These are phyloP conservation scores for Komagataella ulmi DNA, from an alignment of 805 yeast genomes.

Conservation along the genomic window DNA sequence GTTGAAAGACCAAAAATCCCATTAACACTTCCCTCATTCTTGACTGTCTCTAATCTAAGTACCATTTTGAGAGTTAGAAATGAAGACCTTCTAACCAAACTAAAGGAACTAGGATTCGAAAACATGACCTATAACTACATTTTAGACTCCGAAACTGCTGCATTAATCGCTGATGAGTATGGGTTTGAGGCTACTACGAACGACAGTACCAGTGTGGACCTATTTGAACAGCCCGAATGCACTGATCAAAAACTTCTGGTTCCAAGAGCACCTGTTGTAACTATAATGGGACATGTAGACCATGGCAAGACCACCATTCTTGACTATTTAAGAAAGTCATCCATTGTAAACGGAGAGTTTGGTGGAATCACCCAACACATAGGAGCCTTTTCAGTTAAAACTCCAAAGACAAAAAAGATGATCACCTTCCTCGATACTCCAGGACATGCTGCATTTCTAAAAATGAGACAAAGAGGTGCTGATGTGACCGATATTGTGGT, in stretches of 20 bases:
- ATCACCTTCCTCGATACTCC: constrained; percentile 95
- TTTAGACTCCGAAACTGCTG: constrained; percentile 75
- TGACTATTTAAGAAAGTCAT: constrained; percentile 74
- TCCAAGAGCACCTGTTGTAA: constrained; percentile 84
- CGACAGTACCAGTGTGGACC: constrained; percentile 44
- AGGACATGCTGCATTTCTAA: constrained; percentile 93
- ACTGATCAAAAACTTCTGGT: constrained; percentile 28
- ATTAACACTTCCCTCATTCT: constrained; percentile 53
- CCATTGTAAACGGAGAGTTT: constrained; percentile 72
- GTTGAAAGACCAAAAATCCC: constrained; percentile 2
- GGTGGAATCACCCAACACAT: constrained; percentile 98
- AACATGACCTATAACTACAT: constrained; percentile 62
- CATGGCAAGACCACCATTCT: constrained; percentile 95
- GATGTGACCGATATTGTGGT: constrained; percentile 84
- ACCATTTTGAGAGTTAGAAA: constrained; percentile 55
- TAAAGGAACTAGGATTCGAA: constrained; percentile 64
- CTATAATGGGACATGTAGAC: constrained; percentile 98
- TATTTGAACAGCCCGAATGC: constrained; percentile 45
- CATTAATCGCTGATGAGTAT: constrained; percentile 78
- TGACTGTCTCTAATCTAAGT: constrained; percentile 71
- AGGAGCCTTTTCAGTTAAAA: constrained; percentile 87
- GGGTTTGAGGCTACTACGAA: constrained; percentile 52
- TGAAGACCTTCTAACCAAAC: constrained; percentile 39
- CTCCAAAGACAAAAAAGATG: constrained; percentile 58
- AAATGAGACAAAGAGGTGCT: constrained; percentile 96